Conservation (phyloP, 768 basidiomycete genomes). For the Russula dissimulans region DNA sequence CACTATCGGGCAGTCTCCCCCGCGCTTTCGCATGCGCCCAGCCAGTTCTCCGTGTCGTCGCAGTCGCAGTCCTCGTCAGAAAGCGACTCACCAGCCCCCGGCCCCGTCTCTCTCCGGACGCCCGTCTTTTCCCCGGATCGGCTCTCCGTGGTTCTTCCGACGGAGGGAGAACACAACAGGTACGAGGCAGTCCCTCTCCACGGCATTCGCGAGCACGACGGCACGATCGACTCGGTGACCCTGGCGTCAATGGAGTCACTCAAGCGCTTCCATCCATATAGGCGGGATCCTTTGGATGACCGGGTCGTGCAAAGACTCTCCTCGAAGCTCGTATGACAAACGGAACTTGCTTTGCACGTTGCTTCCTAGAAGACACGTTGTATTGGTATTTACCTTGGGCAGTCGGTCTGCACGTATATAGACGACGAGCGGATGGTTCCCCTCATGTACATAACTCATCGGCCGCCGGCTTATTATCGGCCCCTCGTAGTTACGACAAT, state of each 20-base stretch:
- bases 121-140: constrained; percentile 8
- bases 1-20: constrained; percentile 10
- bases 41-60: constrained; percentile 13
- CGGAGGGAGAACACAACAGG: constrained; percentile 1
- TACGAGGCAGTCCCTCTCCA: constrained; percentile 5
- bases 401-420: background rate
- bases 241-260: constrained; percentile 53
- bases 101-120: constrained; percentile 8
- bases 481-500: background rate
- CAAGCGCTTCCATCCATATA: constrained; percentile 45
- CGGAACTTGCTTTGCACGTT: background rate
- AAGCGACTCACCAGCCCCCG: constrained; percentile 14
- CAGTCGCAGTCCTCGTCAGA: constrained; percentile 18
- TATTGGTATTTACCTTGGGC: background rate
- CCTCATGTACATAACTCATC: constrained; percentile 6
- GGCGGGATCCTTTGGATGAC: constrained; percentile 55
- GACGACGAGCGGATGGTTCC: background rate
- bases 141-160: constrained; percentile 6
- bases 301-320: constrained; percentile 33
- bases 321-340: background rate
- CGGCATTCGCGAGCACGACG: constrained; percentile 1
- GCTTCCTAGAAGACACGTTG: background rate
- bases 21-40: constrained; percentile 15
- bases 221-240: constrained; percentile 24
- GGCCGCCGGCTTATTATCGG: background rate